A percentile compares a stretch with the other conserved stretches of the same genome.
Conservation (phyloP, 306 rosid species). For the Medicago lupulina region DNA sequence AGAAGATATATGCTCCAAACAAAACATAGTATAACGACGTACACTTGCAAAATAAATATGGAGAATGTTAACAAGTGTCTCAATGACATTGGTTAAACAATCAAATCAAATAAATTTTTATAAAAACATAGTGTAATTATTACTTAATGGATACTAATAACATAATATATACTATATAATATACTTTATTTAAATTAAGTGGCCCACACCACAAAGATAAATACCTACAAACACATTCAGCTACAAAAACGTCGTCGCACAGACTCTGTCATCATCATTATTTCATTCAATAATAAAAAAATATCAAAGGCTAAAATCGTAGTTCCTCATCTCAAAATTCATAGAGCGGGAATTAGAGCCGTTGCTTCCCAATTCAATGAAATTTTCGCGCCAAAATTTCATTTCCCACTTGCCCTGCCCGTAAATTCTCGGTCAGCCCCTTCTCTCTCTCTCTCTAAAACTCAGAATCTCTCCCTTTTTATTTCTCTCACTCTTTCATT, state of each 20-base stretch:
- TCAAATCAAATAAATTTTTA: too few species aligned
- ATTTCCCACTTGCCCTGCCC: constrained; percentile 71
- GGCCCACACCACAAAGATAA: neutral
- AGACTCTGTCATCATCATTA: constrained; percentile 35
- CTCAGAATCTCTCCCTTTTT: constrained; percentile 14
- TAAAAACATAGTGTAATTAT: too few species aligned
- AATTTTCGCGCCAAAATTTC: constrained; percentile 63
- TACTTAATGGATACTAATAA: too few species aligned
- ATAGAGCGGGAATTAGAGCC: constrained; percentile 96
- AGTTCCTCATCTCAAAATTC: neutral
- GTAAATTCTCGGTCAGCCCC: constrained; percentile 69
- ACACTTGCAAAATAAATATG: too few species aligned
- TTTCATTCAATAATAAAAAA: neutral
- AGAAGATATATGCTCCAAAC: too few species aligned
- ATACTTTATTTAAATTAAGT: neutral
- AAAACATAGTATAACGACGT: too few species aligned
- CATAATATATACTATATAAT: too few species aligned
- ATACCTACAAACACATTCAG: neutral
- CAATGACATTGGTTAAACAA: too few species aligned
- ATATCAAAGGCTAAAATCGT: constrained; percentile 45
- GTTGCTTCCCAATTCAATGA: constrained; percentile 62
- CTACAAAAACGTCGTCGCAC: constrained; percentile 54
- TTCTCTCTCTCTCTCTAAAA: constrained; percentile 2
- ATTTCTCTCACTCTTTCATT: constrained; percentile 24
- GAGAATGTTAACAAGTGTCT: too few species aligned